A percentile compares a stretch with the other conserved stretches of the same genome.
Conservation (phyloP, 495 filamentous ascomycete species). For the Talaromyces proteolyticus region DNA sequence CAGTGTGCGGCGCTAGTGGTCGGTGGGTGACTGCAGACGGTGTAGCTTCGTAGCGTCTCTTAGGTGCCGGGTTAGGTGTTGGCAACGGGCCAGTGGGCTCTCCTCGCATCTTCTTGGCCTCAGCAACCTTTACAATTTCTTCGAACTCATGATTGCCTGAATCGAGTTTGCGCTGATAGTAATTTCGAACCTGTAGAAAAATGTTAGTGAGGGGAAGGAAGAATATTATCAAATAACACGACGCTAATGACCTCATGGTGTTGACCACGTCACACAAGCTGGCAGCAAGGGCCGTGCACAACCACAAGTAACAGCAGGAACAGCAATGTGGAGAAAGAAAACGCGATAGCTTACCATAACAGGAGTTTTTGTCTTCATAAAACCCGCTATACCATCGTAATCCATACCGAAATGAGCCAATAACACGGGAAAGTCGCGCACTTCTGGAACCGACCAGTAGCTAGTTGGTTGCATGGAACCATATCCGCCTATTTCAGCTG, state of each 20-base stretch:
- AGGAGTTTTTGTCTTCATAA: constrained; percentile 88
- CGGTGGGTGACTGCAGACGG: constrained; percentile 52
- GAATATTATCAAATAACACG: constrained; percentile 9
- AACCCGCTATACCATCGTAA: constrained; percentile 74
- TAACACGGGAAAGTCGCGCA: constrained; percentile 71
- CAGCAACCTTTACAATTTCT: constrained; percentile 60
- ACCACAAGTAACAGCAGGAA: neutral
- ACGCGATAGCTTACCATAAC: constrained; percentile 67
- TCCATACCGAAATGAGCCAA: constrained; percentile 84
- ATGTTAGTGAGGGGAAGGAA: constrained; percentile 21
- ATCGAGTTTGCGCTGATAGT: constrained; percentile 74
- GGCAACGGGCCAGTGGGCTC: constrained; percentile 67
- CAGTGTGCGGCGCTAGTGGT: constrained; percentile 54
- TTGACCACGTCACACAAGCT: neutral
- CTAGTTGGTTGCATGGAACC: constrained; percentile 69
- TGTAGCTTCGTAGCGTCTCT: constrained; percentile 50
- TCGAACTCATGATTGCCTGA: constrained; percentile 63
- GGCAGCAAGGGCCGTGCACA: neutral
- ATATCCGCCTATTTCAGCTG: constrained; percentile 28
- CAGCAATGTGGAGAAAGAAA: constrained; percentile 4
- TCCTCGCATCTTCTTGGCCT: constrained; percentile 61
- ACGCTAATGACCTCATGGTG: constrained; percentile 4
- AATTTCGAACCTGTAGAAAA: constrained; percentile 75
- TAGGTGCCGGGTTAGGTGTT: constrained; percentile 50
- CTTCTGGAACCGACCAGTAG: constrained; percentile 96